Evolutionary conservation across 1,139 yeast genomes (phyloP), one percentile per base, ranked within the genome.

Genomic region (Pneumocystis jirovecii): DNA sequence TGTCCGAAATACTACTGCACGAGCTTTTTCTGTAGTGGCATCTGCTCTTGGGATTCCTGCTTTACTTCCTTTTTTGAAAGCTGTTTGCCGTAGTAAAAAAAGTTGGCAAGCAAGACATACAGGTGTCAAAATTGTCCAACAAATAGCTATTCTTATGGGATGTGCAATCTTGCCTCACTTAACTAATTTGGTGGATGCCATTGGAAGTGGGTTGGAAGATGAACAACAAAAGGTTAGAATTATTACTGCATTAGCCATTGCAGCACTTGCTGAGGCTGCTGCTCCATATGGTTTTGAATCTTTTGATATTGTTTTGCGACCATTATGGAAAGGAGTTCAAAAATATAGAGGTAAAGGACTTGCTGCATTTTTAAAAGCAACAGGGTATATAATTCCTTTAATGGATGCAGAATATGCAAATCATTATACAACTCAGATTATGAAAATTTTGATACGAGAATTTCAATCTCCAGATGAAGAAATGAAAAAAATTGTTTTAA

Each of bases 241-340:
- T 3, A 80, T 85, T 10, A 80, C 96, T 0, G 96, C 96, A 0
- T 76, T 81, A 44, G 85, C 96, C 0, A 71, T 91, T 1, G 79
- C 95, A 0, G 83, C 86, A 6, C 74, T 93, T 50, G 97, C 97
- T 0, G 95, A 89, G 63, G 86, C 87, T n/a, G 84, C 91, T 0
- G 80, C 83, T 31, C 98, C 98, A 0, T 89, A 87, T 75, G 98
- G 98, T 63, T 86, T 89, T 66, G 97, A 89, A 71, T 83, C 95
- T 0, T 91, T 93, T 74, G 95, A 87, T 69, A 74, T 78, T 1
- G 79, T 83, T 0, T 73, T 93, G 59, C 93, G 87, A 68, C 89
- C 91, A 0, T 75, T 89, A 7, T 90, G 96, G 96, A 76, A 78
- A 25, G 97, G 96, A 1, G 81, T 89, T 40, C 81, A 84, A 64